Evolutionary conservation across 2,329 filamentous ascomycete genomes (phyloP).

Genomic region (Lasiodiplodia gonubiensis): DNA sequence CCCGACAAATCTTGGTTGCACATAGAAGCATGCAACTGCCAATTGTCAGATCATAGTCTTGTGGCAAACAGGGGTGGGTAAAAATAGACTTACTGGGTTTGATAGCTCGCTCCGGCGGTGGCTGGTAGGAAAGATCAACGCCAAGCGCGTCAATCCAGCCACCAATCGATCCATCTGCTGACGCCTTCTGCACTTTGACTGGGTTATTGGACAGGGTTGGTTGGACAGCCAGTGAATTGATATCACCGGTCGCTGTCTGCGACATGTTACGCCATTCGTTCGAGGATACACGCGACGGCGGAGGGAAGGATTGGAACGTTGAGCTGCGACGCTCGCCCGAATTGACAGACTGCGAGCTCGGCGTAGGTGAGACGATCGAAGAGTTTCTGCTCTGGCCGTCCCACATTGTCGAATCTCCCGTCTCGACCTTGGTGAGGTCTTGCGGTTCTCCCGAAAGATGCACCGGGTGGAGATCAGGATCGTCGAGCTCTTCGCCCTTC

Average conservation of each 20-base stretch:
- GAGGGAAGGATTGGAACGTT: constrained; percentile 52
- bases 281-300: constrained; percentile 52
- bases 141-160: constrained; percentile 91
- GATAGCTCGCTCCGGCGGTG: constrained; percentile 72
- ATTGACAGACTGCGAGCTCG: constrained; percentile 53
- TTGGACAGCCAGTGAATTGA: constrained; percentile 50
- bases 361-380: constrained; percentile 58
- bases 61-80: constrained; percentile 23
- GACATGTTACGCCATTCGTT: constrained; percentile 66
- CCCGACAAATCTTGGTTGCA: constrained; percentile 63
- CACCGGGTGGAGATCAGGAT: constrained; percentile 80
- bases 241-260: constrained; percentile 58
- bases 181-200: constrained; percentile 61
- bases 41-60: constrained; percentile 41
- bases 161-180: constrained; percentile 68
- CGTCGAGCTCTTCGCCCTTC: constrained; percentile 76
- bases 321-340: constrained; percentile 49
- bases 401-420: constrained; percentile 53
- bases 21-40: constrained; percentile 85
- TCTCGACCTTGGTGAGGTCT: constrained; percentile 62
- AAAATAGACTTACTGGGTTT: constrained; percentile 64
- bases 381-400: constrained; percentile 56
- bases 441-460: constrained; percentile 70
- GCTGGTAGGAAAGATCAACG: constrained; percentile 83
- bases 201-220: constrained; percentile 54